Conservation (phyloP, 2,329 filamentous ascomycete genomes). For the Fusarium buharicum region DNA sequence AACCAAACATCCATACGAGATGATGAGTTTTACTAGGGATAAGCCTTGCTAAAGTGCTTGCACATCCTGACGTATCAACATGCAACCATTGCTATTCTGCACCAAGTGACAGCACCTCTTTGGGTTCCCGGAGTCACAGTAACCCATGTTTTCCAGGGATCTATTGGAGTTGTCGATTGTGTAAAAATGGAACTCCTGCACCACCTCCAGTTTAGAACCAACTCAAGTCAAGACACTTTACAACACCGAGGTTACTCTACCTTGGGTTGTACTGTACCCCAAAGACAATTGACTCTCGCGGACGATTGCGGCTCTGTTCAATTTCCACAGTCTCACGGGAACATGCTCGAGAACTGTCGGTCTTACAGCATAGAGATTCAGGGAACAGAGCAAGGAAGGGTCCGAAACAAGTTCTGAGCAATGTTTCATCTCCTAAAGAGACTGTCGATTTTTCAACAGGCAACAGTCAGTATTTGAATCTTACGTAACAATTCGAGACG, state of each 20-base stretch:
- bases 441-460: constrained; percentile 10
- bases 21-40: constrained; percentile 7
- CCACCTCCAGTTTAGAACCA: neutral
- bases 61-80: constrained; percentile 32
- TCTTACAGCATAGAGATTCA: constrained; percentile 5
- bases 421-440: constrained; percentile 31
- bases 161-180: constrained; percentile 20
- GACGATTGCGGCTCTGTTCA: constrained; percentile 29
- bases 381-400: constrained; percentile 18
- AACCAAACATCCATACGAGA: constrained; percentile 12
- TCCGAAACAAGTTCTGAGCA: constrained; percentile 22
- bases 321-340: constrained; percentile 10
- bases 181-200: constrained; percentile 19
- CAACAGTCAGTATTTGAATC: constrained; percentile 12
- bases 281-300: constrained; percentile 7
- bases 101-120: constrained; percentile 26
- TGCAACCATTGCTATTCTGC: constrained; percentile 25
- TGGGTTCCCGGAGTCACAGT: constrained; percentile 17
- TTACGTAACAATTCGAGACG: constrained; percentile 8
- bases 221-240: constrained; percentile 3
- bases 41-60: constrained; percentile 40
- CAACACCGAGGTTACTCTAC: constrained; percentile 13
- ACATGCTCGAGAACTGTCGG: constrained; percentile 6
- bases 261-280: neutral
- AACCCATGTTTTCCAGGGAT: constrained; percentile 28